A percentile compares a stretch with the other conserved stretches of the same genome.
These are phyloP conservation scores for Fraxinus pennsylvanica DNA, from an alignment of 257 asterid species.

Conservation along the genomic window DNA sequence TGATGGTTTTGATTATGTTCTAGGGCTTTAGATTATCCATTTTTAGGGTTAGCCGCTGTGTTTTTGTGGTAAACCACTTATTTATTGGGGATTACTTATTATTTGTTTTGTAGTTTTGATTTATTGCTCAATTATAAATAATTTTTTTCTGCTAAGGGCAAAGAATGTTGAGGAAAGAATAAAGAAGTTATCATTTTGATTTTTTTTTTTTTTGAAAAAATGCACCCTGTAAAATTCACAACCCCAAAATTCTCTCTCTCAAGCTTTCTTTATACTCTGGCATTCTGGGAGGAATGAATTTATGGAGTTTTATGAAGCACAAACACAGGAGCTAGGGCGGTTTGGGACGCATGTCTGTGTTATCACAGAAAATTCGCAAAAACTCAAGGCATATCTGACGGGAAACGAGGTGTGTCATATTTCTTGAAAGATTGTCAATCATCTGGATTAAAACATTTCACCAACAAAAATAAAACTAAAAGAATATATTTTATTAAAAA, in stretches of 20 bases:
- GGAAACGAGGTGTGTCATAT: neutral
- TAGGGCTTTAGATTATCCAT: neutral
- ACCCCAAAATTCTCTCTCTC: too few species aligned
- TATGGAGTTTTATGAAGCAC: neutral
- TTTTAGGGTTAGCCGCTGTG: neutral
- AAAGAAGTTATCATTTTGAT: too few species aligned
- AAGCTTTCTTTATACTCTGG: too few species aligned
- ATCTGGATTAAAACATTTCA: neutral
- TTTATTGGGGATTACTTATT: neutral
- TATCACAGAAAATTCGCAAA: neutral
- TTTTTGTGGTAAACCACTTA: neutral
- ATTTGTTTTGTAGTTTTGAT: neutral
- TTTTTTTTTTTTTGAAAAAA: too few species aligned
- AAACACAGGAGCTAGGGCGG: neutral
- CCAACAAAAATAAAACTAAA: neutral
- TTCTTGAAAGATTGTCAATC: neutral
- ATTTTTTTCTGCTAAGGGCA: neutral
- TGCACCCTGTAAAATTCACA: too few species aligned
- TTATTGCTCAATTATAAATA: neutral
- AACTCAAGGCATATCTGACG: neutral
- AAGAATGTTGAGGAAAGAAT: neutral
- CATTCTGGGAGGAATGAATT: neutral
- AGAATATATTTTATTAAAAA: too few species aligned
- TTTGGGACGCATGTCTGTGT: neutral
- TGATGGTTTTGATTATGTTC: neutral